Evolutionary conservation across 2,329 filamentous ascomycete genomes (phyloP).

Genomic region (Stagonosporopsis rhizophila): DNA sequence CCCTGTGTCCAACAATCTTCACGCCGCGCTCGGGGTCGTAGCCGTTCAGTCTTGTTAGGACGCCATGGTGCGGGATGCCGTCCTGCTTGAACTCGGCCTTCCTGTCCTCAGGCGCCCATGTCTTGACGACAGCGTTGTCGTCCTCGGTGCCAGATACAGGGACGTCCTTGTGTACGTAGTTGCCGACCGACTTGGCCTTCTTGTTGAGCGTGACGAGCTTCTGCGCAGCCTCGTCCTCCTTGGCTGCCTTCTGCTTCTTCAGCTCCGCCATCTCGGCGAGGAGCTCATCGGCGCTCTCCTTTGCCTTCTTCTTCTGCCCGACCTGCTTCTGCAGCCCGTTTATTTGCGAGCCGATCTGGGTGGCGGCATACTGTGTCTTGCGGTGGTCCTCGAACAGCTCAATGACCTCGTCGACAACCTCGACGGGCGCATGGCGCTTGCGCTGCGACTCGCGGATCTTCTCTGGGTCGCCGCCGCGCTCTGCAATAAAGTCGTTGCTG

Average conservation of each 20-base stretch:
- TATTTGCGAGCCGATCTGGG: slow-evolving; percentile 82
- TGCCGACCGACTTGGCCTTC: slow-evolving; percentile 86
- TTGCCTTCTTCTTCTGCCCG: slow-evolving; percentile 86
- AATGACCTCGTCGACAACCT: slow-evolving; percentile 90
- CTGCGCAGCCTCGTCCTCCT: slow-evolving; percentile 75
- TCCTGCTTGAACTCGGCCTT: slow-evolving; percentile 79
- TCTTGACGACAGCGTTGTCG: slow-evolving; percentile 78
- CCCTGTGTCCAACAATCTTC: slow-evolving; percentile 92
- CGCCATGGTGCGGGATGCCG: slow-evolving; percentile 90
- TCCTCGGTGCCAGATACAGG: slow-evolving; percentile 87
- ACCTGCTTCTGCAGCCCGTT: slow-evolving; percentile 92
- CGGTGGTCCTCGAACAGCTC: slow-evolving; percentile 84
- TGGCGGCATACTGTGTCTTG: slow-evolving; percentile 77
- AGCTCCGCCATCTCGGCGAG: slow-evolving; percentile 78
- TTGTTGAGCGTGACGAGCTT: slow-evolving; percentile 77
- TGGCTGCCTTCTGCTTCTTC: slow-evolving; percentile 80
- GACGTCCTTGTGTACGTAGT: slow-evolving; percentile 89
- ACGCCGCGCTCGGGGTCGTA: slow-evolving; percentile 82
- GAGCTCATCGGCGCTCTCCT: slow-evolving; percentile 84
- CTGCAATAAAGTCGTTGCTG: slow-evolving; percentile 64
- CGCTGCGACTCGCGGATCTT: slow-evolving; percentile 91
- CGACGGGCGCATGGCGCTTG: slow-evolving; percentile 78
- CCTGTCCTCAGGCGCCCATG: slow-evolving; percentile 80
- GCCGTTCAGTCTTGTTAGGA: slow-evolving; percentile 84
- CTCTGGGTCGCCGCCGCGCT: slow-evolving; percentile 90